These are phyloP conservation scores for Stachybotrys echinatus DNA, from an alignment of 2,329 filamentous ascomycete species.

Conservation along the genomic window DNA sequence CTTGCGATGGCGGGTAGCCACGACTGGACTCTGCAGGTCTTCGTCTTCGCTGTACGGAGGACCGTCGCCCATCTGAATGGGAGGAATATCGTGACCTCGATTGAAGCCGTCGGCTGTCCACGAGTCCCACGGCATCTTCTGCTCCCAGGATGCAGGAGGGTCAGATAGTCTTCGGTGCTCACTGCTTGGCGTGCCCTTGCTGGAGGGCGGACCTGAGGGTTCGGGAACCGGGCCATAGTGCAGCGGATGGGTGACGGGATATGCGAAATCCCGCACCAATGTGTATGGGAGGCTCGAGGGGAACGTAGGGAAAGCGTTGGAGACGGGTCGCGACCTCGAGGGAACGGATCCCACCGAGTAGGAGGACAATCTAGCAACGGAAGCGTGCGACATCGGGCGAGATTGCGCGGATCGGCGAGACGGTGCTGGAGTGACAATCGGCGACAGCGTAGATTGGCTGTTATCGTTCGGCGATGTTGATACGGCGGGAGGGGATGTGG, in stretches of 20 bases:
- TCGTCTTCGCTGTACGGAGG: constrained; percentile 95
- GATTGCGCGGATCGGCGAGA: constrained; percentile 56
- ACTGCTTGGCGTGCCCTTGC: constrained; percentile 78
- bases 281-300: constrained; percentile 83
- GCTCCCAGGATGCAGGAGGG: constrained; percentile 70
- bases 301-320: constrained; percentile 77
- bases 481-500: constrained; percentile 46
- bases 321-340: constrained; percentile 70
- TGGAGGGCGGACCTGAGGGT: constrained; percentile 63
- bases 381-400: constrained; percentile 68
- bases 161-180: constrained; percentile 80
- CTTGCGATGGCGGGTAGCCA: constrained; percentile 79
- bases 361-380: constrained; percentile 76
- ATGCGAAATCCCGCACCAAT: constrained; percentile 95
- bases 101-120: constrained; percentile 50
- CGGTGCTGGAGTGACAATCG: constrained; percentile 52
- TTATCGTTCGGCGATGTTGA: constrained; percentile 38
- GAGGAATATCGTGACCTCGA: constrained; percentile 67
- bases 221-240: constrained; percentile 91
- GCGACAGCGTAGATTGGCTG: constrained; percentile 49
- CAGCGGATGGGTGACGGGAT: constrained; percentile 73
- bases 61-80: constrained; percentile 80
- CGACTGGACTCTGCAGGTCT: constrained; percentile 86
- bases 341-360: constrained; percentile 69
- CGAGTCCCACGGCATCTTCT: constrained; percentile 54